These are phyloP conservation scores for Amaranthus cruentus DNA, from an alignment of 148 eudicot species.

Conservation along the genomic window DNA sequence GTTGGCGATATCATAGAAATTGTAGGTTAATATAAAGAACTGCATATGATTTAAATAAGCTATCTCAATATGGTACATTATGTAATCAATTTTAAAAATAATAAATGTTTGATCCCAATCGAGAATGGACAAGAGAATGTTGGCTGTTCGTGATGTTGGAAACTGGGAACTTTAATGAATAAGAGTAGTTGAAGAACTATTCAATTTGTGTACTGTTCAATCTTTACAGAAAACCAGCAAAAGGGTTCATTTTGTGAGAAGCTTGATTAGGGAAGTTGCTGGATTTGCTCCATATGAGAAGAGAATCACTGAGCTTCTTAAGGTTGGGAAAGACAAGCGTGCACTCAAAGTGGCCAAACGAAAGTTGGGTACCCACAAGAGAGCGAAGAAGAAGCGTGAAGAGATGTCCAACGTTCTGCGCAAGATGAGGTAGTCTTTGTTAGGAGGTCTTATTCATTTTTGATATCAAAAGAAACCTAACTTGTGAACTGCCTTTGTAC, in stretches of 20 bases:
- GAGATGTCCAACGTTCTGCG: conserved; percentile 68
- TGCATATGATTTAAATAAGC: too few species aligned
- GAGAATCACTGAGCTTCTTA: conserved; percentile 63
- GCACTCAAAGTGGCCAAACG: conserved; percentile 62
- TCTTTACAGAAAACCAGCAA: conserved; percentile 44
- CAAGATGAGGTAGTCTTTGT: conserved; percentile 47
- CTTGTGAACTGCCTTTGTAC: conserved; percentile 14
- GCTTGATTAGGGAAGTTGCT: conserved; percentile 55
- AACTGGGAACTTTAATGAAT: neutral
- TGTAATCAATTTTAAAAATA: too few species aligned
- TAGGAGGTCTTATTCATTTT: neutral
- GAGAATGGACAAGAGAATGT: too few species aligned
- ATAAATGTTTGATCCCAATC: too few species aligned
- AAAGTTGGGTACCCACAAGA: conserved; percentile 74
- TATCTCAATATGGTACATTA: too few species aligned
- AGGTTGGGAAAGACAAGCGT: conserved; percentile 65
- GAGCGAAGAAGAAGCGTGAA: conserved; percentile 77
- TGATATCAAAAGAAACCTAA: neutral
- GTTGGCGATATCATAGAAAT: too few species aligned
- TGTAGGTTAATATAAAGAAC: too few species aligned
- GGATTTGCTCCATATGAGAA: conserved; percentile 71
- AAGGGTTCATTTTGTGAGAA: conserved; percentile 51
- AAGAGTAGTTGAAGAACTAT: neutral
- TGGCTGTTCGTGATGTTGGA: neutral
- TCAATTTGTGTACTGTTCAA: neutral